Evolutionary conservation across 2,329 filamentous ascomycete species (phyloP).

Genomic region (Sphaerulina musiva): DNA sequence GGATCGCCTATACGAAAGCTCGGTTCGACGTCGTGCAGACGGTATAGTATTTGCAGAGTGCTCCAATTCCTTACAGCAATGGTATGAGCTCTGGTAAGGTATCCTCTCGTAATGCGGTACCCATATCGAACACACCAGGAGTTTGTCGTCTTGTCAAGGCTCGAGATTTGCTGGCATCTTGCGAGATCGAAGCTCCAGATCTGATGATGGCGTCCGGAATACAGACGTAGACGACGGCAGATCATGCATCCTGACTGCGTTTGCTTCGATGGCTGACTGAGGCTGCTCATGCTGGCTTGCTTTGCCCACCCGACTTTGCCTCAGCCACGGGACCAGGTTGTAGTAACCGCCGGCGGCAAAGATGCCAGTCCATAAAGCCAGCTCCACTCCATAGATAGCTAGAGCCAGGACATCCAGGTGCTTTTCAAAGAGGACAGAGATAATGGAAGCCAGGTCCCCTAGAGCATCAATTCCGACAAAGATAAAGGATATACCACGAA

Average conservation of each 20-base stretch:
- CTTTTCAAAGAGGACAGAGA: conserved; percentile 58
- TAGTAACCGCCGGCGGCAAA: conserved; percentile 60
- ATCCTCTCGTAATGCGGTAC: background rate
- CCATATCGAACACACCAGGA: background rate
- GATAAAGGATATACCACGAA: conserved; percentile 64
- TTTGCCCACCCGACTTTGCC: conserved; percentile 27
- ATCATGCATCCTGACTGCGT: conserved; percentile 40
- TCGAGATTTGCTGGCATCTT: conserved; percentile 4
- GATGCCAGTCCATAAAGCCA: conserved; percentile 60
- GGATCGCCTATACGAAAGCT: too few relatives aligned
- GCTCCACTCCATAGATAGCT: conserved; percentile 60
- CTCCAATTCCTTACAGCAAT: too few relatives aligned
- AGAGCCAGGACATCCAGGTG: conserved; percentile 56
- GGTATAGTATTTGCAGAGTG: too few relatives aligned
- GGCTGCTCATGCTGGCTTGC: background rate
- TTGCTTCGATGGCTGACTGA: background rate
- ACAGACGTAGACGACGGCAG: conserved; percentile 58
- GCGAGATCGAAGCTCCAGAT: conserved; percentile 28
- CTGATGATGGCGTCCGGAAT: conserved; percentile 51
- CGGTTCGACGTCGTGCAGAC: too few relatives aligned
- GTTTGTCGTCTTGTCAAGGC: background rate
- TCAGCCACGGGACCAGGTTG: conserved; percentile 55
- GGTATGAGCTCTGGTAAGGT: too few relatives aligned
- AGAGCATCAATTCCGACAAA: conserved; percentile 65
- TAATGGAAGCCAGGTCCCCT: conserved; percentile 60